Evolutionary conservation across 176 grass and related monocot genomes (phyloP), one percentile per base, ranked within the genome.

Genomic region (Carex littledalei): DNA sequence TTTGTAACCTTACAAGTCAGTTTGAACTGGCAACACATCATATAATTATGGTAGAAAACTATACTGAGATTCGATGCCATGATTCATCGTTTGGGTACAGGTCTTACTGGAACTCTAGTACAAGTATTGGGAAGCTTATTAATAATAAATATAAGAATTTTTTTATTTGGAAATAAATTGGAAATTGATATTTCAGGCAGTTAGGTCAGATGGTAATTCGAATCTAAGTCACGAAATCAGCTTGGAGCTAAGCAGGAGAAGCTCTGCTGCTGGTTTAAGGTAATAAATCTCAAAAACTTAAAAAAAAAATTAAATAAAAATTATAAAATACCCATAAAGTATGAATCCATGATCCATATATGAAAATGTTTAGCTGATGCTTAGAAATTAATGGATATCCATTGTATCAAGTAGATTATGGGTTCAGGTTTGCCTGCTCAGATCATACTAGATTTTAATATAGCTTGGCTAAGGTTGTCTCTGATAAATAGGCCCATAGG

Each of bases 171-270:
- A 78, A 56, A 31, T 78, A 32, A 55, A 32, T 78, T 78, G 20
- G 50, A 78, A 32, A 54, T 78, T 78, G 50, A 49, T 56, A 78
- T 86, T 63, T 67, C 79, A 99, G 96, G 96, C 96, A 63, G 86
- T 95, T 35, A 92, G 90, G 87, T 88, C 91, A 79, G 90, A 99
- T 71, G 87, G 85, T 7, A 83, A 95, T 85, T 89, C 88, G 76
- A 41, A 91, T 70, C 81, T 95, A 54, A 89, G 88, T 67, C 85
- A 95, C 5, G 91, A 95, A 89, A 95, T 99, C 13, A 87, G 90
- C 73, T 83, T 92, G 82, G 93, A 91, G 63, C 88, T 94, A 76
- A 94, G 91, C 63, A 82, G 45, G 79, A 92, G 82, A 78, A 94
- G 93, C 89, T 81, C 85, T 81, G 81, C 81, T 50, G 85, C 55